Percentiles rank a stretch among this genome's conserved stretches.
These are phyloP conservation scores for Pseudocercospora vitis DNA, from an alignment of 2,329 filamentous ascomycete genomes.

Conservation along the genomic window DNA sequence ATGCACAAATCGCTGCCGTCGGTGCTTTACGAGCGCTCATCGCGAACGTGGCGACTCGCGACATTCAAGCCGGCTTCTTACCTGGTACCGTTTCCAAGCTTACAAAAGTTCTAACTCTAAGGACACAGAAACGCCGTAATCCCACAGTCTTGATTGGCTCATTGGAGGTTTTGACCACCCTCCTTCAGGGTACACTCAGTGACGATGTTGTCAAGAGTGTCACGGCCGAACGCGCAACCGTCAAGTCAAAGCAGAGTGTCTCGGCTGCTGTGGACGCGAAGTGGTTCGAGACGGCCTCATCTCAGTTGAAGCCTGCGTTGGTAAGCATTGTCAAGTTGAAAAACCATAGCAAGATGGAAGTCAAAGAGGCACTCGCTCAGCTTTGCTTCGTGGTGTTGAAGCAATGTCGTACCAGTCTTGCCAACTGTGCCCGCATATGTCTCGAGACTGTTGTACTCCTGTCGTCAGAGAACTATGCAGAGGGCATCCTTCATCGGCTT, in stretches of 20 bases:
- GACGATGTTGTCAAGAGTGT: constrained; percentile 7
- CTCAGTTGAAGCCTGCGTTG: constrained; percentile 80
- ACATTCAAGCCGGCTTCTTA: constrained; percentile 80
- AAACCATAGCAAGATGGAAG: constrained; percentile 66
- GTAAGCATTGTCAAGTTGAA: constrained; percentile 74
- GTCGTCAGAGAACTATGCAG: constrained; percentile 51
- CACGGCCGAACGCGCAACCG: neutral
- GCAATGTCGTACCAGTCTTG: constrained; percentile 72
- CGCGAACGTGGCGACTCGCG: constrained; percentile 64
- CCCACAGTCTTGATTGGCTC: constrained; percentile 59
- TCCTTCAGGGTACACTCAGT: constrained; percentile 27
- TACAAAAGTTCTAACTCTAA: constrained; percentile 70
- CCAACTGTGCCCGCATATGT: constrained; percentile 67
- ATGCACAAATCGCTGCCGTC: constrained; percentile 71
- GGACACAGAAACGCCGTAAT: constrained; percentile 59
- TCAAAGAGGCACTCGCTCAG: constrained; percentile 65
- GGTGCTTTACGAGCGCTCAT: constrained; percentile 64
- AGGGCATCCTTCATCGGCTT: constrained; percentile 45
- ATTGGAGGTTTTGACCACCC: constrained; percentile 26
- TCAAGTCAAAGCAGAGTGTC: neutral
- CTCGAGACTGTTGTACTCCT: constrained; percentile 80
- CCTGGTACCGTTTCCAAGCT: constrained; percentile 84
- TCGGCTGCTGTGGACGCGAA: constrained; percentile 35
- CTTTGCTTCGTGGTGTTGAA: constrained; percentile 76
- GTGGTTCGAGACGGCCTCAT: constrained; percentile 79